Percentiles rank a stretch among this genome's conserved stretches.
Evolutionary conservation across 2,329 filamentous ascomycete genomes (phyloP).

Genomic region (Fusarium algeriense): DNA sequence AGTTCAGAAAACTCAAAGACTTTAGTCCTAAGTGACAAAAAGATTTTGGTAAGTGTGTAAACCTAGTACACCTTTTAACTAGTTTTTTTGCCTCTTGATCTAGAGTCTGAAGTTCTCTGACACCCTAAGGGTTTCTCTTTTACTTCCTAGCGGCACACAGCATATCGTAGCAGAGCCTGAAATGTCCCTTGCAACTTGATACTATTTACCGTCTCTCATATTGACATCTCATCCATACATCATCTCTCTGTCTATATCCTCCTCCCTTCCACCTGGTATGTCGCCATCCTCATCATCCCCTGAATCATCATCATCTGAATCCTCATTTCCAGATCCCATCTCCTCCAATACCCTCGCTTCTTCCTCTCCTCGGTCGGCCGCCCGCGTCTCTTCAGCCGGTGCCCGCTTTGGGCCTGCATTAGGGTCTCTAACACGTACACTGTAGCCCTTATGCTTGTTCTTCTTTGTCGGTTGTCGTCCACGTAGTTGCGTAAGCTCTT

Average conservation of each 20-base stretch:
- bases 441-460: conserved; percentile 53
- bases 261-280: conserved; percentile 19
- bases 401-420: conserved; percentile 35
- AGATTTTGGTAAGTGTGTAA: too few species aligned
- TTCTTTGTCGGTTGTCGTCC: conserved; percentile 53
- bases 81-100: too few species aligned
- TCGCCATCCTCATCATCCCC: conserved; percentile 43
- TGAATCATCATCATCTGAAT: conserved; percentile 48
- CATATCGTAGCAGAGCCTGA: not conserved
- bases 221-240: conserved; percentile 16
- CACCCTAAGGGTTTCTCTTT: not conserved
- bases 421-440: conserved; percentile 48
- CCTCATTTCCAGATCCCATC: conserved; percentile 44
- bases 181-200: too few species aligned
- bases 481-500: conserved; percentile 52
- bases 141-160: not conserved
- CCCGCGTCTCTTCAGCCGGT: conserved; percentile 29
- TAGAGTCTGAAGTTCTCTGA: not conserved
- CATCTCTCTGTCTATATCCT: conserved; percentile 28
- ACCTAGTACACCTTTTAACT: too few species aligned
- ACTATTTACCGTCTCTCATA: not conserved
- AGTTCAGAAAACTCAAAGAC: too few species aligned
- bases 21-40: too few species aligned
- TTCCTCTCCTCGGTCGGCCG: conserved; percentile 43
- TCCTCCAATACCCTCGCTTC: conserved; percentile 41